Base-by-base conservation (phyloP, 2,329 filamentous ascomycete species). In the Aspergillus glaucus region DNA sequence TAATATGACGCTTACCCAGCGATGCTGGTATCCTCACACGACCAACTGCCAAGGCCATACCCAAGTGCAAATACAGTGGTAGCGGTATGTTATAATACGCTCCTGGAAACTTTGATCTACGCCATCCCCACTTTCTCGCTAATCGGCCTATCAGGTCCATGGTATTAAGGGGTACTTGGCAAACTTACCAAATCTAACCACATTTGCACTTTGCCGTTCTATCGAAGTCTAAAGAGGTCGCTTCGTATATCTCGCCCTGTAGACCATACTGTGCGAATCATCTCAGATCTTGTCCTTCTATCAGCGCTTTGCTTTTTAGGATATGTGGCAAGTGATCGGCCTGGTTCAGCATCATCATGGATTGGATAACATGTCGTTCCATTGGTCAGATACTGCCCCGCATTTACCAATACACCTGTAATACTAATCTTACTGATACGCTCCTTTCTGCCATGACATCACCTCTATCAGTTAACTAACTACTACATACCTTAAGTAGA, bases 201-300 rank as follows among this genome's bases (percentile, higher is more conserved):
- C 12, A 12, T 30, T 28, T 30, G 26, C 26, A 30, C 4, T 30
- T 30, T 30, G 10, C 9, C 26, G 26, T 30, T 30, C 26, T 30
- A 30, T 43, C 43, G 28, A 55, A 60, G 57, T 57, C 63, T 60
- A 55, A 60, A 58, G 58, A 63, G 62, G 57, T 59, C 57, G 58
- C 60, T 58, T 62, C 62, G 44, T 49, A 52, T 50, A 51, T 45
- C 49, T 40, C 48, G 47, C 53, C 55, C 55, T 48, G 56, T 55
- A 55, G 59, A 53, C 54, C 52, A 61, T 59, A 55, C 58, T 58
- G 55, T 62, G 59, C 56, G 49, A 54, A 55, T 60, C 62, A 30
- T 30, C 26, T 12, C 9, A 30, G 26, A 30, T 12, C 10, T 30
- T 12, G 15, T 15, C 6, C 2, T 30, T 4, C 9, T 12, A 30